Evolutionary conservation across 495 filamentous ascomycete genomes (phyloP), one percentile per base, ranked within the genome.

Genomic region (Penicillium pulvis): DNA sequence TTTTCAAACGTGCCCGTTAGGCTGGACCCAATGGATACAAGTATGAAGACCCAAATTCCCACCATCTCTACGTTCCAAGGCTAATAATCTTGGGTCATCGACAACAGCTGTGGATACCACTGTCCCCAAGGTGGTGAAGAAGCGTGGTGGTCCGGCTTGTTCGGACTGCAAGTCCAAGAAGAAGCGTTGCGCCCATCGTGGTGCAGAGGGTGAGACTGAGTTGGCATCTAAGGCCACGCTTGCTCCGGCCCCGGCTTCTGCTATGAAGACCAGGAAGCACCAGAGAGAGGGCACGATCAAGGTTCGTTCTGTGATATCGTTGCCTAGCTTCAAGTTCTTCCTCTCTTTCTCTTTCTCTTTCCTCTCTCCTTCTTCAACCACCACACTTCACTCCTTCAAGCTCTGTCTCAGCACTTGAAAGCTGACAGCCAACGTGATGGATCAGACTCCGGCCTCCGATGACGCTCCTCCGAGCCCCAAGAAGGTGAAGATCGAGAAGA

Each of bases 91-190:
- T 28, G 28, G n/a, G 39, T 16, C 39, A n/a, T 41, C 16, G 7
- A 41, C 33, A 16, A n/a, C n/a, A 41, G 39, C 39, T 16, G 43
- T 46, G 19, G 19, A 46, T 3, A 46, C 43, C 43, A 23, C 43
- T 12, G 12, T 24, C 7, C 8, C 17, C 19, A 24, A 20, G 9
- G 11, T 14, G 19, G 43, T 23, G 19, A 16, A 10, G 12, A 26
- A 24, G 17, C 54, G 43, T 31, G 24, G 44, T 7, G 23, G 16
- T 39, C 49, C 28, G 6, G 60, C 53, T n/a, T 71, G 68, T 26
- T 31, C 16, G 7, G 36, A 58, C 10, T 71, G 68, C 53, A 64
- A 51, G 33, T 17, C 14, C 8, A 60, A 55, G 49, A 71, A 71
- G 64, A 62, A 60, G 28, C 55, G 58, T 2, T 69, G 65, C 53